These are phyloP conservation scores for Gossypium bickii DNA, from an alignment of 345 rosid species.

Conservation along the genomic window DNA sequence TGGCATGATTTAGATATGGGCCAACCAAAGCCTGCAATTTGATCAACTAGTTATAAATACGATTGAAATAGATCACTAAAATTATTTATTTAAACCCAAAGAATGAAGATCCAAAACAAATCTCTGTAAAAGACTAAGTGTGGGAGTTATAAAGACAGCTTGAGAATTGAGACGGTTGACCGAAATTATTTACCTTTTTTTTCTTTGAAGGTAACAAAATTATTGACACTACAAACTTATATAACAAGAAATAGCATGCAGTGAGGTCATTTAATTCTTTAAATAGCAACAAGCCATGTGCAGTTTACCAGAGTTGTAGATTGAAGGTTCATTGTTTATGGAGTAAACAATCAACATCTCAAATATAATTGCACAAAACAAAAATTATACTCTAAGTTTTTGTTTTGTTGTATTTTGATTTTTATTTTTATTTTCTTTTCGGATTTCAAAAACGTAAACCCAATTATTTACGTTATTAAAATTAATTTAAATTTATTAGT, in stretches of 20 bases:
- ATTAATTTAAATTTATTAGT: too few species aligned
- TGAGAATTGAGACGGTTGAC: not conserved
- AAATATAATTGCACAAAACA: not conserved
- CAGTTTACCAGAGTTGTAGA: not conserved
- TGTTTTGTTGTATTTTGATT: too few species aligned
- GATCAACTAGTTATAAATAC: not conserved
- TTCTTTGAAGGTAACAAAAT: not conserved
- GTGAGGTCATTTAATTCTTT: slow-evolving; percentile 4
- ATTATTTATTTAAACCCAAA: not conserved
- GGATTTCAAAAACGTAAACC: too few species aligned
- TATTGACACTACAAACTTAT: not conserved
- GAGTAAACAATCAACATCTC: not conserved
- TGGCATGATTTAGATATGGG: not conserved
- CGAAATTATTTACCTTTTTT: not conserved
- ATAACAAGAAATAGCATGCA: not conserved
- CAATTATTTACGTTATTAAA: too few species aligned
- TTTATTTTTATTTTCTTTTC: too few species aligned
- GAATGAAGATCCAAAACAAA: not conserved
- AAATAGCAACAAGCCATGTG: not conserved
- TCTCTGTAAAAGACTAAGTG: too few species aligned
- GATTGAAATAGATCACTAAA: not conserved
- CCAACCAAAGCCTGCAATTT: not conserved
- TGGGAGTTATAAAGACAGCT: not conserved
- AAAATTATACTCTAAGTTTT: too few species aligned
- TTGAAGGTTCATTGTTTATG: not conserved